Percentiles rank a stretch among this genome's conserved stretches.
These are phyloP conservation scores for Themeda triandra DNA, from an alignment of 176 grass and related monocot genomes.

Conservation along the genomic window DNA sequence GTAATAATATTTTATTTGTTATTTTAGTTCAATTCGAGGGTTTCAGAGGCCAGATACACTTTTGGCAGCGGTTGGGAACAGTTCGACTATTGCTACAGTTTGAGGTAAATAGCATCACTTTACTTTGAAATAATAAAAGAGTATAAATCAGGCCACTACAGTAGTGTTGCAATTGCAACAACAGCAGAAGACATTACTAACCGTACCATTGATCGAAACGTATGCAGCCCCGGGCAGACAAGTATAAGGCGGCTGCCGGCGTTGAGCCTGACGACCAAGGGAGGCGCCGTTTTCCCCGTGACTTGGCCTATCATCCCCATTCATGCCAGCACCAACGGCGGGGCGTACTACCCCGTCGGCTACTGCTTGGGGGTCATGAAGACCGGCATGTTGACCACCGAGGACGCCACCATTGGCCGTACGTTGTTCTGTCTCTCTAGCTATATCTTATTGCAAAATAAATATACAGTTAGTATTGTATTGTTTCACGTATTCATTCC, in stretches of 20 bases:
- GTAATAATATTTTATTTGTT: not conserved
- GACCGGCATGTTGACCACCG: slow-evolving; percentile 9
- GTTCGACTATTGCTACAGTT: slow-evolving; percentile 49
- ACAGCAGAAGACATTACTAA: not conserved
- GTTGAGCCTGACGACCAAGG: slow-evolving; percentile 42
- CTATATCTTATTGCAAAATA: too few species aligned
- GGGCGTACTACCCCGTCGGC: not conserved
- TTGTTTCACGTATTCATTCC: too few species aligned
- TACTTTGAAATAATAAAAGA: not conserved
- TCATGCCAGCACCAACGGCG: not conserved
- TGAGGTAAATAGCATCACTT: slow-evolving; percentile 13
- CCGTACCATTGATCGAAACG: not conserved
- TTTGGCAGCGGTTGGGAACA: not conserved
- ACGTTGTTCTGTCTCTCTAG: not conserved
- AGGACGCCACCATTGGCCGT: slow-evolving; percentile 51
- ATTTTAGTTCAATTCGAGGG: slow-evolving; percentile 13
- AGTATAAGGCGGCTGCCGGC: not conserved
- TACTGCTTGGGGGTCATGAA: slow-evolving; percentile 48
- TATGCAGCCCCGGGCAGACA: slow-evolving; percentile 12
- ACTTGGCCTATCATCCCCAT: not conserved
- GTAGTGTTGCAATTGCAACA: not conserved
- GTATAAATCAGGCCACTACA: not conserved
- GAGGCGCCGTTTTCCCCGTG: slow-evolving; percentile 39
- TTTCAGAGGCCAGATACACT: not conserved
- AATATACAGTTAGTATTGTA: too few species aligned